Conservation (phyloP, 257 asterid species). For the Osmanthus fragrans region DNA sequence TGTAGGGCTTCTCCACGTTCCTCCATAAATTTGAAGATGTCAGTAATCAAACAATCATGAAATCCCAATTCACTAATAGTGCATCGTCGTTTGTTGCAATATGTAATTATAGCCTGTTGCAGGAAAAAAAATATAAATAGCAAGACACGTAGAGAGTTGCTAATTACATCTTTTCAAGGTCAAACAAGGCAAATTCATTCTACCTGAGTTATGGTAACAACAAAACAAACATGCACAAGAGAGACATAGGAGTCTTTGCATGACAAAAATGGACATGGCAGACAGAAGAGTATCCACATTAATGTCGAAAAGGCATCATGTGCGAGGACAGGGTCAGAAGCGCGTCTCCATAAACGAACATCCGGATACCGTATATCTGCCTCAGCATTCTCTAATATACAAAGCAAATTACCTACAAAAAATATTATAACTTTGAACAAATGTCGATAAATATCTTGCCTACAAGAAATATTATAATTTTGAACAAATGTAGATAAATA, state of each 20-base stretch:
- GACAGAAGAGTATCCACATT: slow-evolving; percentile 97
- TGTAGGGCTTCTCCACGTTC: slow-evolving; percentile 51
- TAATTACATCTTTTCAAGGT: slow-evolving; percentile 18
- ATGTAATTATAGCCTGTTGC: slow-evolving; percentile 65
- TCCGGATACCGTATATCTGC: slow-evolving; percentile 59
- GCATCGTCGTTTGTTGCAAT: slow-evolving; percentile 36
- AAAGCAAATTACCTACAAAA: slow-evolving; percentile 58
- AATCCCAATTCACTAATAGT: slow-evolving; percentile 38
- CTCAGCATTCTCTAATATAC: slow-evolving; percentile 62
- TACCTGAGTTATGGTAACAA: slow-evolving; percentile 55
- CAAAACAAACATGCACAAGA: slow-evolving; percentile 78
- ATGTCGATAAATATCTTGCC: slow-evolving; percentile 31
- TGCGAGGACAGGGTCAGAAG: slow-evolving; percentile 78
- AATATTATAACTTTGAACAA: not conserved
- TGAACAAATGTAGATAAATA: not conserved
- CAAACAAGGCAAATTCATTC: not conserved
- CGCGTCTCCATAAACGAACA: slow-evolving; percentile 72
- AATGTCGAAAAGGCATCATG: slow-evolving; percentile 85
- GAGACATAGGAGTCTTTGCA: slow-evolving; percentile 73
- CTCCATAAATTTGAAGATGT: slow-evolving; percentile 49
- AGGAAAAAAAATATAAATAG: not conserved
- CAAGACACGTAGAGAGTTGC: slow-evolving; percentile 9
- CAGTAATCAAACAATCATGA: slow-evolving; percentile 60
- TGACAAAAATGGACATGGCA: slow-evolving; percentile 74
- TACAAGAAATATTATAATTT: slow-evolving; percentile 1